Evolutionary conservation across 164 flowering plant species (phyloP).

Genomic region (Magnolia kwangsiensis): DNA sequence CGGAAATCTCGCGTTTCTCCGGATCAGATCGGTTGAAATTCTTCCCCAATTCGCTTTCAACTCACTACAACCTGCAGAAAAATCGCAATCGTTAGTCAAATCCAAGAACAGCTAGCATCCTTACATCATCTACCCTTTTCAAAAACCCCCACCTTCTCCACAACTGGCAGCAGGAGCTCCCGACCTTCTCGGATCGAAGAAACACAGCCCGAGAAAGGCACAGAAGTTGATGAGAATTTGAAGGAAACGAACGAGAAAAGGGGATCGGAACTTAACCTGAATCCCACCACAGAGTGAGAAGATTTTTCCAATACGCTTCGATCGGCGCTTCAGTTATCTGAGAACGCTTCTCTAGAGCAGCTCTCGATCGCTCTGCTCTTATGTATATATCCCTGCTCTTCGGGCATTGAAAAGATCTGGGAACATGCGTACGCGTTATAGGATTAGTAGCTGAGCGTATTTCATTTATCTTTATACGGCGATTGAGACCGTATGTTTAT

Average conservation of each 20-base stretch:
- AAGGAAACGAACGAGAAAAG: neutral
- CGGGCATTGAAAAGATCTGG: neutral
- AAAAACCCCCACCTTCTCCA: neutral
- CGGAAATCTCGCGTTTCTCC: neutral
- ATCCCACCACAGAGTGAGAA: neutral
- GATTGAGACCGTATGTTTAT: neutral
- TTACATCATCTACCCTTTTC: neutral
- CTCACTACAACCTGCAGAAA: neutral
- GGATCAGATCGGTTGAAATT: neutral
- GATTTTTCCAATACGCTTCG: neutral
- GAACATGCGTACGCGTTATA: neutral
- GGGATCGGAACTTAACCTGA: neutral
- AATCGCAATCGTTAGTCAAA: neutral
- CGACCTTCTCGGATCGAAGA: neutral
- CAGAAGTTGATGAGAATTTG: neutral
- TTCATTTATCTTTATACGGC: neutral
- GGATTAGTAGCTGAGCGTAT: neutral
- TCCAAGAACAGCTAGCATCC: neutral
- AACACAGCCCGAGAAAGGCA: neutral
- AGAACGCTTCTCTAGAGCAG: neutral
- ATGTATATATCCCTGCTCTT: neutral
- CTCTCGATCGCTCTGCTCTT: neutral
- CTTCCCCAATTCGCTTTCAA: neutral
- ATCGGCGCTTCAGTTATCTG: neutral
- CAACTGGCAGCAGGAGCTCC: neutral